Conservation (phyloP, 192 early-diverging fungal genomes). For the Mortierella alpina region DNA sequence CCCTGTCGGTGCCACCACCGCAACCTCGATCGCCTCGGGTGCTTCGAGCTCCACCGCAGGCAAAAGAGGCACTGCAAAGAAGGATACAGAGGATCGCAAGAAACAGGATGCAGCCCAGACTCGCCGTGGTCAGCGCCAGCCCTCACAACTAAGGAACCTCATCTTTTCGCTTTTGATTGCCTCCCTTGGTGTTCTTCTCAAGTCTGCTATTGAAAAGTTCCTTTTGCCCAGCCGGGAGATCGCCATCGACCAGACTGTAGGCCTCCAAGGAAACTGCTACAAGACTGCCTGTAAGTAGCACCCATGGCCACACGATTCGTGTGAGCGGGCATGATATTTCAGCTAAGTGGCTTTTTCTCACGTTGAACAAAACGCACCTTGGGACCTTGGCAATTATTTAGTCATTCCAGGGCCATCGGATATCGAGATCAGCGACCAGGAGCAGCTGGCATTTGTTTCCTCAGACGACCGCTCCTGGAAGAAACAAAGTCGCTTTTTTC, state of each 20-base stretch:
- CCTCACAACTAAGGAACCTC: slow-evolving; percentile 13
- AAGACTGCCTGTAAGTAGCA: slow-evolving; percentile 32
- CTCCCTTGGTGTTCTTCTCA: slow-evolving; percentile 24
- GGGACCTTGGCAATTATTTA: neutral
- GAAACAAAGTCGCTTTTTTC: slow-evolving; percentile 38
- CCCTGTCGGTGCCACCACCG: slow-evolving; percentile 24
- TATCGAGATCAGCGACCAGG: slow-evolving; percentile 41
- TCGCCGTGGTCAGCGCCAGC: slow-evolving; percentile 1
- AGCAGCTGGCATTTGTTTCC: slow-evolving; percentile 41
- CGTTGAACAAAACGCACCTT: neutral
- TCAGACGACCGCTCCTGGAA: slow-evolving; percentile 50
- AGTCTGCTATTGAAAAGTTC: slow-evolving; percentile 36
- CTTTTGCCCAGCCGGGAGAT: slow-evolving; percentile 24
- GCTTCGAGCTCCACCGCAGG: neutral
- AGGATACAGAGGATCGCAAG: slow-evolving; percentile 14
- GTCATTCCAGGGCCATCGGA: slow-evolving; percentile 44
- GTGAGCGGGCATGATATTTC: neutral
- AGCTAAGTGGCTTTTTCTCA: neutral
- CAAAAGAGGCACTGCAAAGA: slow-evolving; percentile 10
- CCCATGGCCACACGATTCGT: neutral
- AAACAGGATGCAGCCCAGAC: slow-evolving; percentile 10
- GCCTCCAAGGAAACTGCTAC: slow-evolving; percentile 43
- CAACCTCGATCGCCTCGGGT: slow-evolving; percentile 23
- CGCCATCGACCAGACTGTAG: slow-evolving; percentile 29
- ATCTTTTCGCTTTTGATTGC: slow-evolving; percentile 35